phyloP scores from a whole-genome alignment of 2,329 filamentous ascomycete species.

The Celoporthe dispersa region DNA sequence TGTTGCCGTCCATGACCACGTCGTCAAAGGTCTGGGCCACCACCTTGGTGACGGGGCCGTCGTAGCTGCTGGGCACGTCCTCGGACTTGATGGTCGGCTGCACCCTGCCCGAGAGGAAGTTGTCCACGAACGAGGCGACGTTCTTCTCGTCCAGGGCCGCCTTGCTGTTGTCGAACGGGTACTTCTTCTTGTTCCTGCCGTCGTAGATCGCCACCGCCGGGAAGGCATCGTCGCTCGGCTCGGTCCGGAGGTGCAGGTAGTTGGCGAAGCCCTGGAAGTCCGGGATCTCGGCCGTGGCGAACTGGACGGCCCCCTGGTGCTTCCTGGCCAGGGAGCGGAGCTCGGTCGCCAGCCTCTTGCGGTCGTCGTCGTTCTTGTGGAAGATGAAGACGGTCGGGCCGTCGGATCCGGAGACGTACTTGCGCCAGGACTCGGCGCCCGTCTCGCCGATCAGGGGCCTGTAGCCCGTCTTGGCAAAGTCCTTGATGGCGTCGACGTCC shows the following conservation, averaged over 20 bases:
- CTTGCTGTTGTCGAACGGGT: constrained; percentile 83
- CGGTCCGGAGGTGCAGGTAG: constrained; percentile 95
- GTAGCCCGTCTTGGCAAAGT: constrained; percentile 82
- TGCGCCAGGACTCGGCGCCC: constrained; percentile 92
- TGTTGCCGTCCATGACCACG: constrained; percentile 86
- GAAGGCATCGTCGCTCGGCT: constrained; percentile 70
- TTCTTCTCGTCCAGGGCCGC: constrained; percentile 72
- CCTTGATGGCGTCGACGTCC: constrained; percentile 76
- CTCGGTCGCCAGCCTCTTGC: constrained; percentile 72
- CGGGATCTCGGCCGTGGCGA: constrained; percentile 96
- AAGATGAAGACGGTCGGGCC: constrained; percentile 98
- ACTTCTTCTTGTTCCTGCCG: constrained; percentile 93
- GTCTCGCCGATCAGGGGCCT: constrained; percentile 94
- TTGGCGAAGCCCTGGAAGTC: constrained; percentile 90
- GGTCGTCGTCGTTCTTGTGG: constrained; percentile 88
- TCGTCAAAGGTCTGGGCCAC: constrained; percentile 95
- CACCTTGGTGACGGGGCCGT: constrained; percentile 83
- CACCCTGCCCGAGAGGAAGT: constrained; percentile 84
- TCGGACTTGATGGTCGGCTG: constrained; percentile 98
- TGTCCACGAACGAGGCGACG: constrained; percentile 81
- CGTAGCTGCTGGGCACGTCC: constrained; percentile 90
- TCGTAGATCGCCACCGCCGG: constrained; percentile 98
- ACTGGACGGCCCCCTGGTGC: constrained; percentile 93
- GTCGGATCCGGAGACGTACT: constrained; percentile 85
- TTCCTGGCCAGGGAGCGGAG: constrained; percentile 88